Base-by-base conservation (phyloP, 2,329 filamentous ascomycete genomes). In the Neurospora crassa region DNA sequence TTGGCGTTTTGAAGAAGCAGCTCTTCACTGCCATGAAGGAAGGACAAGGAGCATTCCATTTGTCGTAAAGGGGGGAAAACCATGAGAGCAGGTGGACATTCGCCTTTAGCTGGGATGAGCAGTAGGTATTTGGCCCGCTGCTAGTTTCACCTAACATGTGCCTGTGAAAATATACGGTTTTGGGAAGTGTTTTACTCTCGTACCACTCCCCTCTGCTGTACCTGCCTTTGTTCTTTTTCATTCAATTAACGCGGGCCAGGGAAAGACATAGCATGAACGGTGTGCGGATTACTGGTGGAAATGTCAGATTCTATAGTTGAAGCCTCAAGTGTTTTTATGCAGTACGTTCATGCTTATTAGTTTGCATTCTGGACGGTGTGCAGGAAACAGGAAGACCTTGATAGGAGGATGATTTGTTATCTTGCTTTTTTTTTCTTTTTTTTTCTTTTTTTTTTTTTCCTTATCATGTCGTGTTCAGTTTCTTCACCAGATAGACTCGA, bases 31-130 rank as follows among this genome's bases (percentile, higher is more conserved):
- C 96, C 37, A 97, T 97, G 79, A 92, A 90, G 80, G 96, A 99
- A 83, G 96, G 96, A 34, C 96, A 99, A 80, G 96, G 96, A 40
- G 96, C 96, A 73, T 99, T 99, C 87, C 96, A 98, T 82, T 86
- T 99, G 75, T 97, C 94, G 73, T 97, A 86, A 79, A 41, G 3
- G 24, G 24, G 24, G 37, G 7, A 6, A 37, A 37, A 53, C 12
- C 10, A 12, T 20, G 43, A 47, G n/a, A 53, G 20, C 45, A 24
- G 12, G 20, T 14, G 45, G 45, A 24, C 7, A 29, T 2, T 37
- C 3, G 53, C 34, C 20, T 29, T 34, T 2, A 11, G 34, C 12
- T 29, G 29, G 5, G 47, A 7, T 29, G 6, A 53, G 47, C 20
- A 53, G 47, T 29, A 29, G 20, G 47, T 16, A 53, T 53, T 20